A percentile compares a stretch with the other conserved stretches of the same genome.
These are phyloP conservation scores for Panicum hallii DNA, from an alignment of 202 grass and related monocot species.

Conservation along the genomic window DNA sequence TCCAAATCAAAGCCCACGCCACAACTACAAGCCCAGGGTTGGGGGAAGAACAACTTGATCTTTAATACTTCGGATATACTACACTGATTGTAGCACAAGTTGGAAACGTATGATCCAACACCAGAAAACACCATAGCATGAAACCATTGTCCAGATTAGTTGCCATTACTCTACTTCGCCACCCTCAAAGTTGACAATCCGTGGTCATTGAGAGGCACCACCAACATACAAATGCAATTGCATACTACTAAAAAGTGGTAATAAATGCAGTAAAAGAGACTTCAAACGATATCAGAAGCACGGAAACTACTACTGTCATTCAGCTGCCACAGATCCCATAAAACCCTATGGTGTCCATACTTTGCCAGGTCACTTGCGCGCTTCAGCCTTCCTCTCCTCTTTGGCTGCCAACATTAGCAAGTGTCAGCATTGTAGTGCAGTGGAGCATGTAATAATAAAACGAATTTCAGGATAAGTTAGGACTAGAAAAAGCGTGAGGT, in stretches of 20 bases:
- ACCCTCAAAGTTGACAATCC: not conserved
- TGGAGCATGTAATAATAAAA: not conserved
- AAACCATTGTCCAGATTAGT: not conserved
- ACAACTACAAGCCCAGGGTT: not conserved
- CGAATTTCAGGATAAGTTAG: not conserved
- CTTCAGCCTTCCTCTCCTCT: constrained; percentile 74
- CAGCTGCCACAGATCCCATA: not conserved
- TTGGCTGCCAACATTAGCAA: constrained; percentile 62
- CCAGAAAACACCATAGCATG: not conserved
- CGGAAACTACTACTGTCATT: not conserved
- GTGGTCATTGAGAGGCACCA: not conserved
- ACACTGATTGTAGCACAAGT: not conserved
- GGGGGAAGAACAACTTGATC: not conserved
- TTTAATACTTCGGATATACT: not conserved
- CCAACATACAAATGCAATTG: not conserved
- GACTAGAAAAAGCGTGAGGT: not conserved
- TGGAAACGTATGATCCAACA: not conserved
- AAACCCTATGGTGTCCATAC: constrained; percentile 11
- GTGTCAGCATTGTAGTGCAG: constrained; percentile 1
- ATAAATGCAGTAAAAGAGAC: constrained; percentile 13
- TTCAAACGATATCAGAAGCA: constrained; percentile 7
- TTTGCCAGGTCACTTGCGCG: constrained; percentile 55
- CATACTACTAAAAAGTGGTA: constrained; percentile 15
- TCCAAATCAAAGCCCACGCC: not conserved
- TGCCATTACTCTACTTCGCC: not conserved